Base-by-base conservation (phyloP, 768 basidiomycete species). In the Boletus patriciae region DNA sequence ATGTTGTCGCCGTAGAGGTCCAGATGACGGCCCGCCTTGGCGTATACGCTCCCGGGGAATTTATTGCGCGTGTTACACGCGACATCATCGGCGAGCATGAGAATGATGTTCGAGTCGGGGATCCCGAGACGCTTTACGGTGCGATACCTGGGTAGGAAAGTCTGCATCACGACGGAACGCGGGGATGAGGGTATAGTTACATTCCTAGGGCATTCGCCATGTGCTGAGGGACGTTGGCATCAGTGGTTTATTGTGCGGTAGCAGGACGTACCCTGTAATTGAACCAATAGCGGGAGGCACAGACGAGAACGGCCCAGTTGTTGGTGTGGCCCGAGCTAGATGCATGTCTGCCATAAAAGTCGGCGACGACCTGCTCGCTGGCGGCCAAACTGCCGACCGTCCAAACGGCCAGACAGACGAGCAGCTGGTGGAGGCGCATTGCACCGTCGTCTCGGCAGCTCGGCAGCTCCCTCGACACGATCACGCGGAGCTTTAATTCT, bases 191-290 rank as follows among this genome's bases (percentile, higher is more conserved):
- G 8, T 0, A n/a, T n/a, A 66, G 81, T 65, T 67, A 92, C 95
- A 99, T 98, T 68, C 94, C 95, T 23, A 99, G 80, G 1, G 96
- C 91, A 74, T 98, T 99, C 10, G 97, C 87, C 94, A 98, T 98
- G 71, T 98, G 97, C 94, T 98, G 62, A n/a, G 50, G 45, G 37
- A 16, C 13, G 4, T 57, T 21, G 33, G 29, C 4, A 40, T 62
- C n/a, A 62, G 45, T 21, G 15, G 15, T 19, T 34, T 2, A 29
- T 4, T 31, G 31, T 8, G 38, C 3, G 1, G 8, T 46, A 43
- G 7, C 38, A 34, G 0, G 18, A 80, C 88, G 50, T 67, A 97
- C 96, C 42, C 96, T 78, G 68, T 99, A 99, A 70, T 99, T 99
- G 80, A 99, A 99, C 95, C 95, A 98, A 70, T 95, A 96, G 55